phyloP scores from a whole-genome alignment of 176 grass and related monocot genomes.

The Phyllostachys edulis region DNA sequence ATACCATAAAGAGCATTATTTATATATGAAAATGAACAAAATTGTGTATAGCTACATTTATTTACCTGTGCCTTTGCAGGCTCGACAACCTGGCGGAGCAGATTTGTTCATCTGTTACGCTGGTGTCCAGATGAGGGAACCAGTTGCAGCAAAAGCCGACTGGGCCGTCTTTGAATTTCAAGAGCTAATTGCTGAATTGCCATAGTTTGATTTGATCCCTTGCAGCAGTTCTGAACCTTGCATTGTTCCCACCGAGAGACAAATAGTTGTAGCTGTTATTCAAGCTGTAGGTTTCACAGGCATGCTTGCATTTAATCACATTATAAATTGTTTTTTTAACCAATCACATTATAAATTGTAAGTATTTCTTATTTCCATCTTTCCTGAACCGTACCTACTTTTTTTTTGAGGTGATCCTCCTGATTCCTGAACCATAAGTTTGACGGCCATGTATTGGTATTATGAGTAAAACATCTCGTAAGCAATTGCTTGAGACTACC shows the following conservation, averaged over 20 bases:
- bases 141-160: constrained; percentile 66
- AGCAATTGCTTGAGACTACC: background rate
- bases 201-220: constrained; percentile 33
- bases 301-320: background rate
- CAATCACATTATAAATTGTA: constrained; percentile 18
- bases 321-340: background rate
- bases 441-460: background rate
- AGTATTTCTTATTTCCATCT: background rate
- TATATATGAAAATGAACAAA: background rate
- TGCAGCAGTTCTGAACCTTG: background rate
- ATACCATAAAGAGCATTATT: background rate
- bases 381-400: background rate
- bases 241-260: background rate
- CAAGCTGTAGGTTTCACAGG: background rate
- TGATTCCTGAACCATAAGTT: background rate
- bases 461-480: background rate
- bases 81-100: constrained; percentile 68
- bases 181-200: constrained; percentile 57
- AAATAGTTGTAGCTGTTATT: background rate
- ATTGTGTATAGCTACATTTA: background rate
- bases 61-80: constrained; percentile 38
- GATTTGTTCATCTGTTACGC: constrained; percentile 88
- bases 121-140: constrained; percentile 78
- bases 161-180: constrained; percentile 80
- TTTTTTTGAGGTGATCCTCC: background rate